These are phyloP conservation scores for Rubus parviflorus DNA, from an alignment of 306 rosid species.

Conservation along the genomic window DNA sequence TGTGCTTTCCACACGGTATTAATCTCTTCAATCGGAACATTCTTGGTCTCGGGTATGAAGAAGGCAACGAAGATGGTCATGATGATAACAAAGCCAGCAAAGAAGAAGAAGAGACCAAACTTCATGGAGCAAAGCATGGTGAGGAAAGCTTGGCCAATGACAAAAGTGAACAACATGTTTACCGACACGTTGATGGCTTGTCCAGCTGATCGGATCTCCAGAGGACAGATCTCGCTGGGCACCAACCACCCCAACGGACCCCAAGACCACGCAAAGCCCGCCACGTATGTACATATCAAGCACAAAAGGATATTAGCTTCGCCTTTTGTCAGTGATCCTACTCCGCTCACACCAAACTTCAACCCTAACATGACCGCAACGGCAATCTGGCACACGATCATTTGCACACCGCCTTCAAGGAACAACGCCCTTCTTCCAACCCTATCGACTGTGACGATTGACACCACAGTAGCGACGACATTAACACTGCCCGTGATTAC, in stretches of 20 bases:
- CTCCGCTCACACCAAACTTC: conserved; percentile 28
- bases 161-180: conserved; percentile 39
- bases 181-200: conserved; percentile 35
- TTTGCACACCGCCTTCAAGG: background rate
- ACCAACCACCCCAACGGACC: conserved; percentile 44
- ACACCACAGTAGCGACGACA: background rate
- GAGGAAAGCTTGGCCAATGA: conserved; percentile 32
- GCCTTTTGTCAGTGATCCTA: conserved; percentile 24
- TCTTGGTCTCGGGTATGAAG: conserved; percentile 35
- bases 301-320: conserved; percentile 33
- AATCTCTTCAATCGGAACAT: conserved; percentile 37
- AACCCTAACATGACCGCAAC: conserved; percentile 27
- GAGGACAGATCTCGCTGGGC: conserved; percentile 40
- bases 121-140: conserved; percentile 38
- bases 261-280: conserved; percentile 46
- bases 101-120: conserved; percentile 35
- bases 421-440: background rate
- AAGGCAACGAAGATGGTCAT: conserved; percentile 33
- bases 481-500: background rate
- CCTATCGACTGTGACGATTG: background rate
- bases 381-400: conserved; percentile 8
- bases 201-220: conserved; percentile 39
- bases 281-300: conserved; percentile 4
- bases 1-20: conserved; percentile 38
- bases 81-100: conserved; percentile 21